Conservation (phyloP, 129 eudicot genomes). For the Tagetes patula region DNA sequence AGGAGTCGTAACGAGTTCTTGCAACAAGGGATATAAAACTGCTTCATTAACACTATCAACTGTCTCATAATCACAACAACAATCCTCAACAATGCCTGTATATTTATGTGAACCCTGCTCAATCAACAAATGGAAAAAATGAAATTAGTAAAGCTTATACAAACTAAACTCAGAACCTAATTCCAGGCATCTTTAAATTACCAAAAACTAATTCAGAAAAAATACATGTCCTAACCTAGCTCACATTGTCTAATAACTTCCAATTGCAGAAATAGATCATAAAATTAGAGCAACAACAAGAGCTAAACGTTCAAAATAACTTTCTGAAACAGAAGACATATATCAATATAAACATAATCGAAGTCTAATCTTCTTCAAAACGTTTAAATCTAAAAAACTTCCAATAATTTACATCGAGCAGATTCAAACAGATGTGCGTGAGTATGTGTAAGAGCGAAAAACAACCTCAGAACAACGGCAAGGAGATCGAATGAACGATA, state of each 20-base stretch:
- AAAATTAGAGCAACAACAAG: neutral
- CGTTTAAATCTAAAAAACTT: neutral
- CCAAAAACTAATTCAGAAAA: conserved; percentile 11
- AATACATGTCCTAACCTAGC: conserved; percentile 20
- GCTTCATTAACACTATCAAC: conserved; percentile 41
- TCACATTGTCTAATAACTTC: conserved; percentile 15
- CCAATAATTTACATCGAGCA: conserved; percentile 6
- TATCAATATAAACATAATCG: neutral
- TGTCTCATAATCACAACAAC: conserved; percentile 78
- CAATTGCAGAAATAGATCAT: neutral
- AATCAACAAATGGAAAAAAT: conserved; percentile 11
- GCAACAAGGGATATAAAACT: conserved; percentile 39
- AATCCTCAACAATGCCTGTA: conserved; percentile 84
- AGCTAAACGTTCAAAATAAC: conserved; percentile 1
- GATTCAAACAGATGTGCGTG: neutral
- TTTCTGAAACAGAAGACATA: too few species aligned
- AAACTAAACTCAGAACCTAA: conserved; percentile 14
- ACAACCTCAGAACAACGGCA: conserved; percentile 68
- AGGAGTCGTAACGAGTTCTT: conserved; percentile 40
- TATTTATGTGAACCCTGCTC: conserved; percentile 75
- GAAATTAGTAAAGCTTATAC: conserved; percentile 17
- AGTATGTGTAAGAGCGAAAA: neutral
- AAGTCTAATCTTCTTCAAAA: conserved; percentile 14
- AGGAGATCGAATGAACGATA: conserved; percentile 38
- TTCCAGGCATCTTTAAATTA: neutral